Percentiles rank a stretch among this genome's conserved stretches.
phyloP scores from a whole-genome alignment of 352 stramenopile species.

The Globisporangium orthogonon region DNA sequence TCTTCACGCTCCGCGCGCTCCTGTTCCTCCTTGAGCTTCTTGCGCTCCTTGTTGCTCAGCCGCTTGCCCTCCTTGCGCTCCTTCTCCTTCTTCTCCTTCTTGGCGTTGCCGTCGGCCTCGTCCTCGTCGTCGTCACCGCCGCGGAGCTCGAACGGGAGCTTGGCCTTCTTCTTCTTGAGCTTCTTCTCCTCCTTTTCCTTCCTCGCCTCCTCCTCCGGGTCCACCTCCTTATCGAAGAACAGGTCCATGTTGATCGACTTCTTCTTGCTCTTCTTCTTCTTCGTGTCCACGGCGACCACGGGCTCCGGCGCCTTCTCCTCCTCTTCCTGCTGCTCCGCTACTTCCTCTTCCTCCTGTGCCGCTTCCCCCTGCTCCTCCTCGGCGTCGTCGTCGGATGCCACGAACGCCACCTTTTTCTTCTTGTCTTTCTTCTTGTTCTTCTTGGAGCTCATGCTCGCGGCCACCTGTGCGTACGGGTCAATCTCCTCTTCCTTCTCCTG shows the following conservation, averaged over 20 bases:
- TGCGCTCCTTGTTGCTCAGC: slow-evolving; percentile 85
- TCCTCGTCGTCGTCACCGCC: slow-evolving; percentile 26
- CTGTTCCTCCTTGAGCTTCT: slow-evolving; percentile 80
- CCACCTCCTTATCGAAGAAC: slow-evolving; percentile 54
- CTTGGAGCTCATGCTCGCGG: slow-evolving; percentile 35
- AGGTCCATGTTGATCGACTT: slow-evolving; percentile 71
- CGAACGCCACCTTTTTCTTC: slow-evolving; percentile 33
- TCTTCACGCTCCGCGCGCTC: slow-evolving; percentile 73
- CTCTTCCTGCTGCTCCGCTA: slow-evolving; percentile 26
- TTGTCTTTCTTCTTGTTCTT: slow-evolving; percentile 55
- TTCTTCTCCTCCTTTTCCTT: slow-evolving; percentile 59
- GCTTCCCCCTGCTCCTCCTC: slow-evolving; percentile 39
- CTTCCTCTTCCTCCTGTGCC: slow-evolving; percentile 17
- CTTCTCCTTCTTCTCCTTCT: slow-evolving; percentile 45
- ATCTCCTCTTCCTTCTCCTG: slow-evolving; percentile 7
- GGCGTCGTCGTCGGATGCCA: slow-evolving; percentile 27
- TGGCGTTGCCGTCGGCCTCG: slow-evolving; percentile 27
- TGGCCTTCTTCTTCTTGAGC: slow-evolving; percentile 73
- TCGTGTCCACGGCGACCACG: slow-evolving; percentile 23
- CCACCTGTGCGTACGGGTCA: slow-evolving; percentile 29
- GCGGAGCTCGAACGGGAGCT: slow-evolving; percentile 64
- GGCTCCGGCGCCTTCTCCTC: slow-evolving; percentile 27
- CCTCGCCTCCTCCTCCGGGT: slow-evolving; percentile 20
- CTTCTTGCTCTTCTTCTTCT: slow-evolving; percentile 85
- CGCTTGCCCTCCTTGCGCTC: slow-evolving; percentile 80